Evolutionary conservation across 768 basidiomycete genomes (phyloP).

Genomic region (Lactarius evosmus): DNA sequence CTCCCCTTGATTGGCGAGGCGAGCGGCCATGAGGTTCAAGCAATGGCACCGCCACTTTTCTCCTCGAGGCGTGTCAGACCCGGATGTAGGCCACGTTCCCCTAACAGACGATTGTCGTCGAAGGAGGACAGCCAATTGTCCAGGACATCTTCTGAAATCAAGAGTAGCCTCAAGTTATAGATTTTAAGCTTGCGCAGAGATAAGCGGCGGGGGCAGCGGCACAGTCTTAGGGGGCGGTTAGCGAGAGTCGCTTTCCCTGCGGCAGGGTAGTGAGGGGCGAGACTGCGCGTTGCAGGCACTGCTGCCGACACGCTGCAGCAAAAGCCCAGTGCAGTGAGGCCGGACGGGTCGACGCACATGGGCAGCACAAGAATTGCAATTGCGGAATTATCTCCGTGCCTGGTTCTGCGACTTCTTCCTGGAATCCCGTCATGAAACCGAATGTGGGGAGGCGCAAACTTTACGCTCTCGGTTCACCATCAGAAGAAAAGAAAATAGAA

Average conservation of each 20-base stretch:
- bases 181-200: neutral
- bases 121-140: neutral
- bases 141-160: neutral
- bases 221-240: neutral
- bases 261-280: neutral
- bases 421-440: neutral
- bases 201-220: neutral
- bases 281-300: neutral
- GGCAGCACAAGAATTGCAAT: neutral
- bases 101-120: neutral
- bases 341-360: neutral
- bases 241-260: neutral
- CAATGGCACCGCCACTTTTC: neutral
- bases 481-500: neutral
- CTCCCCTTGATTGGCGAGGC: neutral
- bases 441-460: neutral
- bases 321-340: neutral
- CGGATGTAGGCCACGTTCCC: neutral
- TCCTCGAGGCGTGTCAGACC: neutral
- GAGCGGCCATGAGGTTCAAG: neutral
- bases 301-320: slow-evolving; percentile 7
- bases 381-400: slow-evolving; percentile 2
- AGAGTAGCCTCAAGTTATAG: neutral
- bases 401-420: neutral
- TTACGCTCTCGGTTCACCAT: neutral